Percentiles rank a stretch among this genome's conserved stretches.
Evolutionary conservation across 1,284 basidiomycete genomes (phyloP).

Genomic region (Microbotryomycetes sp.): DNA sequence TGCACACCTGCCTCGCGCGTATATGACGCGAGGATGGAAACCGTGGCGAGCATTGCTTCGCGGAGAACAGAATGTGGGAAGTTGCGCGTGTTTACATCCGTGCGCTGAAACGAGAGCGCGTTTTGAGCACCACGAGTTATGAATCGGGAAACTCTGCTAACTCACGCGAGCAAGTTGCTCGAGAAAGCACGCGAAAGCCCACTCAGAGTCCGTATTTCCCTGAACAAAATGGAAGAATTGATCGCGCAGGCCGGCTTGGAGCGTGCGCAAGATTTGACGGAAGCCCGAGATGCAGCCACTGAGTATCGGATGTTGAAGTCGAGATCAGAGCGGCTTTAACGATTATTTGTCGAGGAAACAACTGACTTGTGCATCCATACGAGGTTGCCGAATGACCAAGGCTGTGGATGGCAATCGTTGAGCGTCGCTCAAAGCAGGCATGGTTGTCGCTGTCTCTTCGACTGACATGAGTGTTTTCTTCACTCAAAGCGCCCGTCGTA

Average conservation of each 20-base stretch:
- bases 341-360: no score
- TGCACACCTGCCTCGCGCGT: slow-evolving; percentile 61
- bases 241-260: slow-evolving; percentile 66
- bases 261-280: slow-evolving; percentile 63
- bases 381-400: slow-evolving; percentile 22
- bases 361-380: slow-evolving; percentile 94
- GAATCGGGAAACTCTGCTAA: not conserved
- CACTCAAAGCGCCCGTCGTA: slow-evolving; percentile 63
- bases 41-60: slow-evolving; percentile 78
- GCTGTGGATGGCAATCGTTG: slow-evolving; percentile 9
- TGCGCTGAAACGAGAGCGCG: no score
- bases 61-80: slow-evolving; percentile 60
- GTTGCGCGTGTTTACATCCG: slow-evolving; percentile 62
- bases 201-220: slow-evolving; percentile 87
- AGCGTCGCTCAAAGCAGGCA: not conserved
- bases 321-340: no score
- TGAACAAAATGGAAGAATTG: slow-evolving; percentile 75
- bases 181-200: slow-evolving; percentile 85
- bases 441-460: not conserved
- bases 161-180: slow-evolving; percentile 24
- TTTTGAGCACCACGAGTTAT: slow-evolving; percentile 6
- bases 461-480: slow-evolving; percentile 77
- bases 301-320: slow-evolving; percentile 11
- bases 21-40: slow-evolving; percentile 65
- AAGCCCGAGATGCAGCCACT: slow-evolving; percentile 64